Evolutionary conservation across 2,329 filamentous ascomycete genomes (phyloP), one percentile per base, ranked within the genome.

Genomic region (Gnomoniopsis sp.): DNA sequence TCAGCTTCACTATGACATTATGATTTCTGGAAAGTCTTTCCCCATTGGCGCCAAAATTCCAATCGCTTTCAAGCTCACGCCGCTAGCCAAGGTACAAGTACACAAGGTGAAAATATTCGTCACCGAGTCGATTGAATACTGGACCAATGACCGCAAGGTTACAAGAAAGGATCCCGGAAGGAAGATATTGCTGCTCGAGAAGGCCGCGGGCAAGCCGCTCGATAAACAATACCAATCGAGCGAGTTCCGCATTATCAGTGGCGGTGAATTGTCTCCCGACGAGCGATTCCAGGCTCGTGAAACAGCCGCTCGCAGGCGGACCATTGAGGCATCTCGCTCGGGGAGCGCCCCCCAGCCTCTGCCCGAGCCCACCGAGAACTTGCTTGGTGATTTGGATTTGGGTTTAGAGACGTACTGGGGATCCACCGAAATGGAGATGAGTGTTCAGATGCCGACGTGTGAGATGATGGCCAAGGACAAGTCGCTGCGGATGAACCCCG

Each of bases 21-120:
- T 96, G 70, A 96, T 97, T 56, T 96, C 92, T 1, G 93, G 93
- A 56, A 96, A 96, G 79, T 96, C 92, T 0, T 97, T 97, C 61
- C 91, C 93, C 0, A 83, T 97, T 21, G 93, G 93, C 17, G 84
- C 89, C 43, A 90, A 90, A 67, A 91, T 97, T 17, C 93, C 93
- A 1, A 95, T 97, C 60, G 92, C 92, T 1, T 96, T 97, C 78
- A 96, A 96, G 73, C 80, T 97, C 64, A 96, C 92, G 0, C 93
- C 93, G 0, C 76, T 97, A 22, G 92, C 93, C 61, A 97, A 97
- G 76, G 92, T 96, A 7, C 91, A 96, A 71, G 90, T 93, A 56
- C 93, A 96, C 74, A 88, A 93, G 65, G 88, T 97, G 72, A 96
- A 96, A 73, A 91, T 96, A 1, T 93, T 88, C 63, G 86, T 96